Percentiles rank a stretch among this genome's conserved stretches.
These are phyloP conservation scores for Termitomyces sp. DNA, from an alignment of 768 basidiomycete species.

Conservation along the genomic window DNA sequence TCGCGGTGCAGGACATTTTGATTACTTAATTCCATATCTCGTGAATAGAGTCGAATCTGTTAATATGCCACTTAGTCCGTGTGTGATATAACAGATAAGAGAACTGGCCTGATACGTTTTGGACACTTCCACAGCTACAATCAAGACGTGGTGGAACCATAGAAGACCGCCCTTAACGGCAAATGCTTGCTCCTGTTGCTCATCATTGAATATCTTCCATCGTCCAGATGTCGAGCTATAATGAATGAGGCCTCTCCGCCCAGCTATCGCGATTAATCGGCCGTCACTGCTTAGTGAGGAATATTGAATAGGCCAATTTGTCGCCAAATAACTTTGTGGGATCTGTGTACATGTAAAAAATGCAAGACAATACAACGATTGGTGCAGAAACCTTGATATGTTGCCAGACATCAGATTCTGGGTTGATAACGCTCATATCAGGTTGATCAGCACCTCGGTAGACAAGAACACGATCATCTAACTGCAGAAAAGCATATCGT, in stretches of 20 bases:
- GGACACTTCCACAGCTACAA: slow-evolving; percentile 83
- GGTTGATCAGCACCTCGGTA: slow-evolving; percentile 97
- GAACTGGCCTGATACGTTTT: slow-evolving; percentile 69
- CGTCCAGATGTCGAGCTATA: slow-evolving; percentile 93
- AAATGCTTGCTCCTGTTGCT: slow-evolving; percentile 84
- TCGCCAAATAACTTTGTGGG: slow-evolving; percentile 81
- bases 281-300: slow-evolving; percentile 91
- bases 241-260: slow-evolving; percentile 85
- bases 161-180: slow-evolving; percentile 85
- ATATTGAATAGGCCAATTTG: slow-evolving; percentile 93
- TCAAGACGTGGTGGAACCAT: slow-evolving; percentile 96
- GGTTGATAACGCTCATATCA: slow-evolving; percentile 97
- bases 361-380: background rate
- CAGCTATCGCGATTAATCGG: slow-evolving; percentile 88
- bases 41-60: slow-evolving; percentile 90
- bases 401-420: slow-evolving; percentile 98
- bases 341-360: slow-evolving; percentile 49
- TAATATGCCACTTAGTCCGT: slow-evolving; percentile 1
- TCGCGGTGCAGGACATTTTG: slow-evolving; percentile 84
- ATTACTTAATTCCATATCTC: slow-evolving; percentile 83
- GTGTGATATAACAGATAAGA: slow-evolving; percentile 3
- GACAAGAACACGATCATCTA: slow-evolving; percentile 90
- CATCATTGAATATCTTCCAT: slow-evolving; percentile 87
- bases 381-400: slow-evolving; percentile 70
- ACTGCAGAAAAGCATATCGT: slow-evolving; percentile 90